These are phyloP conservation scores for Alisma plantagoaquatica DNA, from an alignment of 106 monocot species.

Conservation along the genomic window DNA sequence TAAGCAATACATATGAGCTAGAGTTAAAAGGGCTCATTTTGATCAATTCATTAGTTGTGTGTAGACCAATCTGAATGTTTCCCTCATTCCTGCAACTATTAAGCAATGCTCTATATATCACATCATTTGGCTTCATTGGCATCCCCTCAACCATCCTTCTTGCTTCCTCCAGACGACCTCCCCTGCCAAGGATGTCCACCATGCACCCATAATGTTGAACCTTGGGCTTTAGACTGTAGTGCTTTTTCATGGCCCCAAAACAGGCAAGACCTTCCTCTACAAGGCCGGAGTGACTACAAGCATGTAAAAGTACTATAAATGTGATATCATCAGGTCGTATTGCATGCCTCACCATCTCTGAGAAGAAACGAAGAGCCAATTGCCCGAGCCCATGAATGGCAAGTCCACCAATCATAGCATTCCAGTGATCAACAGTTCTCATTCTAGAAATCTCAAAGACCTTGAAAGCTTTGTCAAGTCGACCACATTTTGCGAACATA, in stretches of 20 bases:
- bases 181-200: slow-evolving; percentile 49
- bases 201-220: slow-evolving; percentile 64
- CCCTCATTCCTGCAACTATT: slow-evolving; percentile 45
- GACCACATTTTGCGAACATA: slow-evolving; percentile 63
- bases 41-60: slow-evolving; percentile 8
- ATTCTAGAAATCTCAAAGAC: slow-evolving; percentile 17
- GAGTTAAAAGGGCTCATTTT: slow-evolving; percentile 12
- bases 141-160: slow-evolving; percentile 28
- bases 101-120: slow-evolving; percentile 40
- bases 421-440: slow-evolving; percentile 51
- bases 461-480: slow-evolving; percentile 22
- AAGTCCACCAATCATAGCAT: slow-evolving; percentile 55
- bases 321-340: slow-evolving; percentile 37
- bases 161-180: slow-evolving; percentile 48
- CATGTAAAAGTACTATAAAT: slow-evolving; percentile 41
- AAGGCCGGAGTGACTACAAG: slow-evolving; percentile 52
- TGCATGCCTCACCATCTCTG: slow-evolving; percentile 30
- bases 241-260: slow-evolving; percentile 30
- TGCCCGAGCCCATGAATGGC: slow-evolving; percentile 44
- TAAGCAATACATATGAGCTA: slow-evolving; percentile 33
- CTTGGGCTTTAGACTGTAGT: slow-evolving; percentile 25
- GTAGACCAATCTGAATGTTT: slow-evolving; percentile 20
- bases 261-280: slow-evolving; percentile 34
- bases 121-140: slow-evolving; percentile 43
- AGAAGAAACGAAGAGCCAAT: slow-evolving; percentile 30